phyloP scores from a whole-genome alignment of 805 yeast genomes.

The Suhomyces sp. region DNA sequence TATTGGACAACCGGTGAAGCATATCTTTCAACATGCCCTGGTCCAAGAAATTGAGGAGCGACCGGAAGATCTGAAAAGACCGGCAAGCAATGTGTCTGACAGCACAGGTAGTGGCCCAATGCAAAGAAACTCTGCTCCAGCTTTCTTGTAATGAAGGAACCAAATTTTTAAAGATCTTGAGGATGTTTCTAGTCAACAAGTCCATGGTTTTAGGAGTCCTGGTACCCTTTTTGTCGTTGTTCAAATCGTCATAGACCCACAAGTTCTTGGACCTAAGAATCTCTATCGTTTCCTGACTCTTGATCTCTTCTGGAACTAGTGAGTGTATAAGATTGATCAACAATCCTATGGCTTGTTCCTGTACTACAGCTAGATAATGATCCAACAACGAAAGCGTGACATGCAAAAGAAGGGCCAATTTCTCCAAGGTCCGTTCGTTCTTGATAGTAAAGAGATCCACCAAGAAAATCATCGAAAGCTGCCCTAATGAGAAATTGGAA shows the following conservation, averaged over 20 bases:
- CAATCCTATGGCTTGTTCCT: conserved; percentile 77
- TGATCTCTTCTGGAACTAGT: conserved; percentile 52
- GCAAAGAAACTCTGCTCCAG: conserved; percentile 81
- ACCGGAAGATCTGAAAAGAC: conserved; percentile 89
- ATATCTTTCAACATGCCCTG: conserved; percentile 88
- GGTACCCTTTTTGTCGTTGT: conserved; percentile 70
- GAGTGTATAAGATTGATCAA: conserved; percentile 70
- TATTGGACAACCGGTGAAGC: conserved; percentile 88
- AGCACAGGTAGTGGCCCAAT: conserved; percentile 97
- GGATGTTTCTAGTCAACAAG: conserved; percentile 56
- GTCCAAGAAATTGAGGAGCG: conserved; percentile 76
- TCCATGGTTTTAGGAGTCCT: conserved; percentile 88
- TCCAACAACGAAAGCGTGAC: conserved; percentile 78
- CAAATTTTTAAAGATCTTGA: conserved; percentile 51
- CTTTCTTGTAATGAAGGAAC: conserved; percentile 60
- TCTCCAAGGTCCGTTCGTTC: conserved; percentile 55
- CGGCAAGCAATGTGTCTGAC: conserved; percentile 96
- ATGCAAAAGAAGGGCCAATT: conserved; percentile 74
- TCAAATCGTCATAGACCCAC: conserved; percentile 88
- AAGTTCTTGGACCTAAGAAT: conserved; percentile 55
- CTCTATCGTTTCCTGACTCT: conserved; percentile 55
- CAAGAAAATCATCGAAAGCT: conserved; percentile 76
- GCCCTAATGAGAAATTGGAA: conserved; percentile 82
- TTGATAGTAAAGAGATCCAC: conserved; percentile 76
- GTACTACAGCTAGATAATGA: conserved; percentile 80